A percentile compares a stretch with the other conserved stretches of the same genome.
phyloP scores from a whole-genome alignment of 805 yeast species.

The Grigorovia humatica region DNA sequence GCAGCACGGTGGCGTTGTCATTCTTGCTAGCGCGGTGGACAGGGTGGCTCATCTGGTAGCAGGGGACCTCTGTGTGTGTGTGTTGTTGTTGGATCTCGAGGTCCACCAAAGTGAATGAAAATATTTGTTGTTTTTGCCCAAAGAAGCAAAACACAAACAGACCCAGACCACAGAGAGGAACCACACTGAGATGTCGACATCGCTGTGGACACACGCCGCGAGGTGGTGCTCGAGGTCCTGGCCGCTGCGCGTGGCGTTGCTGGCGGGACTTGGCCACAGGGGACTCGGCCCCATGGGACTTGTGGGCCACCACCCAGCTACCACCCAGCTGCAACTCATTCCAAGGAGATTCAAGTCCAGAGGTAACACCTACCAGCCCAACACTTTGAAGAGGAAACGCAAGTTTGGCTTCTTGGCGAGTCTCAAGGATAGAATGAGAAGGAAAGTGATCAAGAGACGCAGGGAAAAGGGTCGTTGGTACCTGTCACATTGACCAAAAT shows the following conservation, averaged over 20 bases:
- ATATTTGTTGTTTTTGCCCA: neutral
- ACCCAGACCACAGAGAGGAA: neutral
- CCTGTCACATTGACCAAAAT: slow-evolving; percentile 58
- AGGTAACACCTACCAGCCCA: slow-evolving; percentile 94
- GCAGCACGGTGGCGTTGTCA: neutral
- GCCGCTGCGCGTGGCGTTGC: neutral
- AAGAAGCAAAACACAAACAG: neutral
- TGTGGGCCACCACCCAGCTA: neutral
- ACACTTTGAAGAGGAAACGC: slow-evolving; percentile 81
- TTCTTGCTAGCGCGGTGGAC: too few species aligned
- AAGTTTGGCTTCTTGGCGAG: slow-evolving; percentile 84
- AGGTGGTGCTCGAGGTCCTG: neutral
- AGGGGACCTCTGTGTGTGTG: neutral
- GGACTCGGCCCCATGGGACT: neutral
- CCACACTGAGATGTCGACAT: neutral
- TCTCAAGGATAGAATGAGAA: slow-evolving; percentile 61
- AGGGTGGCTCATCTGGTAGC: neutral
- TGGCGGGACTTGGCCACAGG: neutral
- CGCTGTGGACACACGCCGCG: neutral
- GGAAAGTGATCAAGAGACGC: slow-evolving; percentile 69
- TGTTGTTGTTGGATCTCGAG: neutral
- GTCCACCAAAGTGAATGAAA: too few species aligned
- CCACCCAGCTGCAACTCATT: neutral
- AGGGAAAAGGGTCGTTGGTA: slow-evolving; percentile 90
- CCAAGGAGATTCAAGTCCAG: slow-evolving; percentile 66